These are phyloP conservation scores for Neodidymelliopsis sp. DNA, from an alignment of 2,329 filamentous ascomycete genomes.

Conservation along the genomic window DNA sequence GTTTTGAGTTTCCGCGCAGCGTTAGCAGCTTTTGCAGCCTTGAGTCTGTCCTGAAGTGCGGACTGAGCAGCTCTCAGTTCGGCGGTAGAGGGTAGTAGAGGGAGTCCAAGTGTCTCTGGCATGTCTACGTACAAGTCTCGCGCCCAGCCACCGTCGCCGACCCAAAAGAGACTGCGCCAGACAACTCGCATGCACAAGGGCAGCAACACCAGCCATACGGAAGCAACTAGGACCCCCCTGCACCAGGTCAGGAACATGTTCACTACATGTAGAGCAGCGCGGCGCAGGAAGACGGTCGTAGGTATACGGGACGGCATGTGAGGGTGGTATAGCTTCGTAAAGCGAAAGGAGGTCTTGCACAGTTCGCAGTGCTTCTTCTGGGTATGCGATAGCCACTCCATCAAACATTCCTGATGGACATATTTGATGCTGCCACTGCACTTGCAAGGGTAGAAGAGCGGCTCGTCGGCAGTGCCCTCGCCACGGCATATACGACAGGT, in stretches of 20 bases:
- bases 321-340: conserved; percentile 96
- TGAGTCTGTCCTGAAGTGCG: conserved; percentile 28
- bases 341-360: conserved; percentile 97
- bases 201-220: conserved; percentile 88
- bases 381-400: conserved; percentile 98
- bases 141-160: conserved; percentile 79
- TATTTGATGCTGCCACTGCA: conserved; percentile 99
- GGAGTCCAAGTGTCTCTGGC: conserved; percentile 5
- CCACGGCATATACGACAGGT: conserved; percentile 98
- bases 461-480: conserved; percentile 81
- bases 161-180: conserved; percentile 95
- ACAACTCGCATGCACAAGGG: conserved; percentile 90
- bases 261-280: conserved; percentile 76
- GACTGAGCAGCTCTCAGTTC: conserved; percentile 32
- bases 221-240: conserved; percentile 77
- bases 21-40: conserved; percentile 28
- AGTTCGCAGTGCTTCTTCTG: conserved; percentile 99
- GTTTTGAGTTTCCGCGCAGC: conserved; percentile 29
- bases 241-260: conserved; percentile 79
- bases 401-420: conserved; percentile 96
- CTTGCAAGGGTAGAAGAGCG: conserved; percentile 97
- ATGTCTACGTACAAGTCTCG: conserved; percentile 47
- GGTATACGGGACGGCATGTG: conserved; percentile 90
- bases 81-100: conserved; percentile 4
- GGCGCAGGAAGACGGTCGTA: conserved; percentile 78